Conservation (phyloP, 2,329 filamentous ascomycete species). For the Aspergillus melleus region DNA sequence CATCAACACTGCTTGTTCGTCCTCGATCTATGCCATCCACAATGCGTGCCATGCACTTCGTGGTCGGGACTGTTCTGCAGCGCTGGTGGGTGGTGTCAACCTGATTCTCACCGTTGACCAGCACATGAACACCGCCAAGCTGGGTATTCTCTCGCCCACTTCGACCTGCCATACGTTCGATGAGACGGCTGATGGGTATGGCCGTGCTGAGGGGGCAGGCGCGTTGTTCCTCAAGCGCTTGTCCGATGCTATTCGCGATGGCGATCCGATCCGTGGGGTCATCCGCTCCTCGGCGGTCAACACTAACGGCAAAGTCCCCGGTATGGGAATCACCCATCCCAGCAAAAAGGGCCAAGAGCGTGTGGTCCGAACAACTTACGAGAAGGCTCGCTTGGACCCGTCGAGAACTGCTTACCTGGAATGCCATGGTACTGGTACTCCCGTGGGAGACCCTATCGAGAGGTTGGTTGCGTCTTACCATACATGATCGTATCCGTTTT, state of each 20-base stretch:
- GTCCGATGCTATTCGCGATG: slow-evolving; percentile 25
- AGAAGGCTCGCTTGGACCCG: slow-evolving; percentile 36
- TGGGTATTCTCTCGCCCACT: slow-evolving; percentile 35
- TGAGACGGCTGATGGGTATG: slow-evolving; percentile 36
- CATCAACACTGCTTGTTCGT: slow-evolving; percentile 41
- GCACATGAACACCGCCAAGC: slow-evolving; percentile 27
- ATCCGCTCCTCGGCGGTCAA: slow-evolving; percentile 20
- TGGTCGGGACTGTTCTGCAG: slow-evolving; percentile 18
- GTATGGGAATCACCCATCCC: slow-evolving; percentile 27
- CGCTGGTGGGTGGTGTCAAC: slow-evolving; percentile 26
- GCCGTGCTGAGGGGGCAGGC: slow-evolving; percentile 32
- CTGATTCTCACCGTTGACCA: slow-evolving; percentile 22
- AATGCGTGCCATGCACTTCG: slow-evolving; percentile 33
- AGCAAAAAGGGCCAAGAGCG: slow-evolving; percentile 36
- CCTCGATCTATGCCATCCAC: slow-evolving; percentile 40
- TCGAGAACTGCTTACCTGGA: slow-evolving; percentile 38
- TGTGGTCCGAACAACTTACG: slow-evolving; percentile 41
- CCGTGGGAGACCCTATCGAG: slow-evolving; percentile 36
- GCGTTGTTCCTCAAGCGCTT: slow-evolving; percentile 37
- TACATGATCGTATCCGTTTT: too few relatives aligned
- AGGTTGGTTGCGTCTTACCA: too few relatives aligned
- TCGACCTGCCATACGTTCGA: slow-evolving; percentile 38
- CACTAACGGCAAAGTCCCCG: slow-evolving; percentile 13
- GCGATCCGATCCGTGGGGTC: slow-evolving; percentile 17
- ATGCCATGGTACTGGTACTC: slow-evolving; percentile 46